phyloP scores from a whole-genome alignment of 1,139 yeast species.

The Pneumocystis sp. region DNA sequence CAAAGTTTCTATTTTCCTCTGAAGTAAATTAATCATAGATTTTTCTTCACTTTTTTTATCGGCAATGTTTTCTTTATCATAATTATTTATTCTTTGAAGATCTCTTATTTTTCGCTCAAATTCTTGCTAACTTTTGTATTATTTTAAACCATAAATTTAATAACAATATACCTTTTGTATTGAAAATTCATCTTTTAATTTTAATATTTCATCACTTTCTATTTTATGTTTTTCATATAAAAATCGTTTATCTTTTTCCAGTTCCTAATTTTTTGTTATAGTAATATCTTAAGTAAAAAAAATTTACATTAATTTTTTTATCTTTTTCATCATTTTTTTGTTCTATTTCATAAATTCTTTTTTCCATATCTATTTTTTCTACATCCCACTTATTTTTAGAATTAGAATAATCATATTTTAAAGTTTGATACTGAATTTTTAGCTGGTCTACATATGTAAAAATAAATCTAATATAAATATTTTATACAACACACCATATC shows the following conservation, averaged over 20 bases:
- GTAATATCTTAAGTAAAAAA: not conserved
- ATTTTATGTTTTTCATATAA: conserved; percentile 30
- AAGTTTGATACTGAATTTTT: conserved; percentile 12
- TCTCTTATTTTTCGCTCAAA: not conserved
- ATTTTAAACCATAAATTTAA: not conserved
- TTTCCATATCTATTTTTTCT: conserved; percentile 24
- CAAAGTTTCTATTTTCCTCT: conserved; percentile 6
- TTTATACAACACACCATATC: not conserved
- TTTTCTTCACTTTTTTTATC: not conserved
- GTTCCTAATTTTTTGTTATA: conserved; percentile 16
- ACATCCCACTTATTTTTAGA: conserved; percentile 23
- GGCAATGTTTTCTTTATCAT: not conserved
- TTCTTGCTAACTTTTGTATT: not conserved
- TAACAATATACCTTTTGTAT: not conserved
- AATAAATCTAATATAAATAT: not conserved
- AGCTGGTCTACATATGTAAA: not conserved
- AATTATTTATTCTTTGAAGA: not conserved
- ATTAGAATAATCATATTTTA: conserved; percentile 25
- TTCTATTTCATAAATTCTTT: conserved; percentile 22
- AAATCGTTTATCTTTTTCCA: conserved; percentile 29
- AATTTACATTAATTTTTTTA: conserved; percentile 20
- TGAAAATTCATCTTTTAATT: conserved; percentile 21
- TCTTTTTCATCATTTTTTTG: conserved; percentile 23
- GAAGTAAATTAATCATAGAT: not conserved
- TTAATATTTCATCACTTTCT: conserved; percentile 22